phyloP scores from a whole-genome alignment of 2,329 filamentous ascomycete species.

The Apiospora arundinis region DNA sequence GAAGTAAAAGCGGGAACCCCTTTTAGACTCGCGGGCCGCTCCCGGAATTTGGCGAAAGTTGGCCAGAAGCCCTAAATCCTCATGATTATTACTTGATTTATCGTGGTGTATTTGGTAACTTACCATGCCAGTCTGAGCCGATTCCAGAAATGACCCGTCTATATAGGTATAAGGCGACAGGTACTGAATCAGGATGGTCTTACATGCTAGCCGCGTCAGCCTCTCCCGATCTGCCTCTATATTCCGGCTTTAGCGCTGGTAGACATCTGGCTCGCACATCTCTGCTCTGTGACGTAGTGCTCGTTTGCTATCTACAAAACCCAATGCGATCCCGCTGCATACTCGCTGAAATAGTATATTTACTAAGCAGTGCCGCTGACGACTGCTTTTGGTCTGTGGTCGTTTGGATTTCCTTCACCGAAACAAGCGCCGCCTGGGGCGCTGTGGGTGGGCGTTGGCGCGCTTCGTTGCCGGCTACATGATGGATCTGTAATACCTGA shows the following conservation, averaged over 20 bases:
- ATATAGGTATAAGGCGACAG: not conserved
- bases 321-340: no score
- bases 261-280: not conserved
- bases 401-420: not conserved
- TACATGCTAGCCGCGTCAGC: not conserved
- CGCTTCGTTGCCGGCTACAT: not conserved
- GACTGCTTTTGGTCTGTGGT: no score
- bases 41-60: not conserved
- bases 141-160: not conserved
- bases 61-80: not conserved
- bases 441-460: not conserved
- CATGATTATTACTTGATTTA: not conserved
- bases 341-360: no score
- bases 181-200: not conserved
- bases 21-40: conserved; percentile 9
- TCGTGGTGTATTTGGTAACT: not conserved
- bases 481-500: not conserved
- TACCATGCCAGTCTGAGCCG: not conserved
- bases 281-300: not conserved
- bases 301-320: not conserved
- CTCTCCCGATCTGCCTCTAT: not conserved
- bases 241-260: not conserved
- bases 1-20: not conserved
- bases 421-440: not conserved
- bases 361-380: no score